These are phyloP conservation scores for Linnemannia zychae DNA, from an alignment of 192 early-diverging fungal species.

Conservation along the genomic window DNA sequence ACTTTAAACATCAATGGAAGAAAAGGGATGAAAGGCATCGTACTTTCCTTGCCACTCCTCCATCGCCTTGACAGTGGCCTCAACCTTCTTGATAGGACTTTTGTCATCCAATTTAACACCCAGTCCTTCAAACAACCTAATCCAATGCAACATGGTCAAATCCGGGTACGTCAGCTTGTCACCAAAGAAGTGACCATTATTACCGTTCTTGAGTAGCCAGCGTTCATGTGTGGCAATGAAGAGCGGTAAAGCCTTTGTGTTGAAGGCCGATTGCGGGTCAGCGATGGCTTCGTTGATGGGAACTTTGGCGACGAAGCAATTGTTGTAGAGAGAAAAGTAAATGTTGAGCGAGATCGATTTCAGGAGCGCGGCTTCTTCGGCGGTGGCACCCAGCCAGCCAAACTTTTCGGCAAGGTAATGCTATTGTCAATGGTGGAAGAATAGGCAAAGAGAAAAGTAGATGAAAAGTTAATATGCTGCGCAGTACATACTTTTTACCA, in stretches of 20 bases:
- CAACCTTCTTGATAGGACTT: constrained; percentile 24
- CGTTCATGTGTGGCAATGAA: constrained; percentile 27
- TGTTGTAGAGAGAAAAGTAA: constrained; percentile 22
- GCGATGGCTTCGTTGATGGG: constrained; percentile 19
- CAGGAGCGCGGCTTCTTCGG: constrained; percentile 26
- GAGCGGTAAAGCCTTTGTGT: constrained; percentile 16
- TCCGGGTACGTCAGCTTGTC: constrained; percentile 20
- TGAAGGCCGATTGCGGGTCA: constrained; percentile 16
- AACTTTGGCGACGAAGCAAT: constrained; percentile 14
- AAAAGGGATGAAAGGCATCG: constrained; percentile 27
- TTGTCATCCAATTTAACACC: constrained; percentile 13
- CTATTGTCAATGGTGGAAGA: neutral
- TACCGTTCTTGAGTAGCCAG: constrained; percentile 41
- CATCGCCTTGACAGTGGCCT: constrained; percentile 2
- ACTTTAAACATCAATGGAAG: neutral
- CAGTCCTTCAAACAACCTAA: neutral
- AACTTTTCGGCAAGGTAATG: constrained; percentile 51
- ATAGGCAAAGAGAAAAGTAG: neutral
- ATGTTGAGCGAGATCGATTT: constrained; percentile 41
- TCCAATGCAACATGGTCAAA: constrained; percentile 18
- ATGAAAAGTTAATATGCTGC: neutral
- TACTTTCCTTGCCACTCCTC: constrained; percentile 29
- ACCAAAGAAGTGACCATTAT: constrained; percentile 37
- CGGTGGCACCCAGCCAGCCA: constrained; percentile 28
- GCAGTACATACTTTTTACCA: neutral